Conservation (phyloP, 1,284 basidiomycete genomes). For the Coniophora puteana region DNA sequence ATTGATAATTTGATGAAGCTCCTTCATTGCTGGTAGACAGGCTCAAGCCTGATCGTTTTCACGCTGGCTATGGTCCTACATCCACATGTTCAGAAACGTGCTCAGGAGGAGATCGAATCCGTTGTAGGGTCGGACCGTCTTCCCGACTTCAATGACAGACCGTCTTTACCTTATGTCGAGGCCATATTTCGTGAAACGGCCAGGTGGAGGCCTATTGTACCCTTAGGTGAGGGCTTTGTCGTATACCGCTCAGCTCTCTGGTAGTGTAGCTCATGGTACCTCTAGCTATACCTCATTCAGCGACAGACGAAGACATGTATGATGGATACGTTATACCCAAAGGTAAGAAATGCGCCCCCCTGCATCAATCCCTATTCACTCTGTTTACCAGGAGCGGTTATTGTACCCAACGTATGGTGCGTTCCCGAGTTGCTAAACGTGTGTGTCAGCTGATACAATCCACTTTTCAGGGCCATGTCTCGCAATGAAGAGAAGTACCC, state of each 20-base stretch:
- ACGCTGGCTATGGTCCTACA: slow-evolving; percentile 19
- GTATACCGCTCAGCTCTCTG: too few species aligned
- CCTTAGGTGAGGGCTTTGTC: slow-evolving; percentile 20
- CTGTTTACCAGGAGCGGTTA: slow-evolving; percentile 12
- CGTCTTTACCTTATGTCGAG: slow-evolving; percentile 23
- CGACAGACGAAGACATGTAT: slow-evolving; percentile 22
- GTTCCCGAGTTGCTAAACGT: neutral
- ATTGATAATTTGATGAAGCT: too few species aligned
- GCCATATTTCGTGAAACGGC: slow-evolving; percentile 21
- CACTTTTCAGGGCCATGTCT: slow-evolving; percentile 1
- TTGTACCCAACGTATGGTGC: slow-evolving; percentile 21
- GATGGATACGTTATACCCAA: slow-evolving; percentile 22
- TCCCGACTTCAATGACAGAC: slow-evolving; percentile 18
- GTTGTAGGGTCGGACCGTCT: slow-evolving; percentile 19
- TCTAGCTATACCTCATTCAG: slow-evolving; percentile 19
- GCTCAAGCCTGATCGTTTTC: slow-evolving; percentile 16
- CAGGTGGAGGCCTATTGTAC: slow-evolving; percentile 21
- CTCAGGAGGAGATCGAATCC: slow-evolving; percentile 20
- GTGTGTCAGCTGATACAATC: neutral
- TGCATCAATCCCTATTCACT: neutral
- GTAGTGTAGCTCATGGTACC: neutral
- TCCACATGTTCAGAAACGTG: slow-evolving; percentile 21
- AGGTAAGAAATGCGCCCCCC: slow-evolving; percentile 11
- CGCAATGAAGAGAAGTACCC: slow-evolving; percentile 3
- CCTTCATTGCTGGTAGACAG: too few species aligned